Base-by-base conservation (phyloP, 176 grass and related monocot species). In the Oryza officinalis region DNA sequence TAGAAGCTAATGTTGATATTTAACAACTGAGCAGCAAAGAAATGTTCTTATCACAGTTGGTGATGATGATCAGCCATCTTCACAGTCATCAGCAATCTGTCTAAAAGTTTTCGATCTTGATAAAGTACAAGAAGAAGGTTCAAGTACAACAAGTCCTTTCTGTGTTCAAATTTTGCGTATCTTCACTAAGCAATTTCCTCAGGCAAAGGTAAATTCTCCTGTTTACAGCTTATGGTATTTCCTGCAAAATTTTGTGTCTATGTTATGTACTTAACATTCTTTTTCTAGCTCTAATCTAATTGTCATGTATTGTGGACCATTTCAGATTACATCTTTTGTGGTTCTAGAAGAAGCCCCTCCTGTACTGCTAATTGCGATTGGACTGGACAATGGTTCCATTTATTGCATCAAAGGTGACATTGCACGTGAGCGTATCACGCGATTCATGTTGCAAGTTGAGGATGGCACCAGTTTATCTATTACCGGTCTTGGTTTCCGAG, bases 321-420 rank as follows among this genome's bases (percentile, higher is more conserved):
- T 86, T 74, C 87, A 99, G 96, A 96, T 99, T 63, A 94, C 91
- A 74, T 92, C 96, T 63, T 96, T 99, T 92, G 79, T 96, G 76
- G 96, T 99, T 88, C 86, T 99, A 10, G 96, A 99, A 91, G 96
- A 99, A 90, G 89, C 91, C 22, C 96, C 93, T 57, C 96, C 96
- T 63, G 90, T 99, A 80, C 79, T 99, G 44, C 67, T 94, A 47
- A 94, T 99, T 20, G 79, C 91, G 3, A 92, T 99, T 32, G 96
- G 93, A 40, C 74, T 99, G 72, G 96, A 96, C 45, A 92, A 80
- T 83, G 96, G 93, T 78, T 94, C 81, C 40, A 91, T 99, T 85
- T 96, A 99, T 78, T 99, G 96, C 89, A 96, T 99, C 69, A 99
- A 99, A 89, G 93, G 96, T 72, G 96, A 99, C 52, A 90, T 99